These are phyloP conservation scores for Cystofilobasidium capitatum DNA, from an alignment of 768 basidiomycete species.

Conservation along the genomic window DNA sequence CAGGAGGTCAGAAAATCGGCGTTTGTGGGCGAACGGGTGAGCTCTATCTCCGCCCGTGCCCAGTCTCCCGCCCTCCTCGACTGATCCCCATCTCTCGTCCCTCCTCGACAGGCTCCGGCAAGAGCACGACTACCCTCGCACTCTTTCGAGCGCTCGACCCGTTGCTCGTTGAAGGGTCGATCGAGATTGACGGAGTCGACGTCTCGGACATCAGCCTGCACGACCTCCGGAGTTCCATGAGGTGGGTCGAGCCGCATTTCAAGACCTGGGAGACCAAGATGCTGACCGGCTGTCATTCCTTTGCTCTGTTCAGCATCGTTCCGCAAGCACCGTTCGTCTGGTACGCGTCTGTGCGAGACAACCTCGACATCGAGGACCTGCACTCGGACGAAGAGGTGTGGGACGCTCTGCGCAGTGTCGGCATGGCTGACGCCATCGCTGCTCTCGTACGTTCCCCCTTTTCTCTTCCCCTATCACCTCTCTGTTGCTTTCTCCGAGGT, in stretches of 20 bases:
- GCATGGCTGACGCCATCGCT: slow-evolving; percentile 7
- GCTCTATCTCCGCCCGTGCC: neutral
- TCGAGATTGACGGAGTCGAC: slow-evolving; percentile 30
- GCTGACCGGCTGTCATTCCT: neutral
- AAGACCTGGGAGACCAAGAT: neutral
- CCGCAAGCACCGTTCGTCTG: slow-evolving; percentile 14
- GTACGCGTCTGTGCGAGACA: slow-evolving; percentile 28
- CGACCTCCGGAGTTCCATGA: slow-evolving; percentile 27
- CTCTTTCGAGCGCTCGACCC: slow-evolving; percentile 30
- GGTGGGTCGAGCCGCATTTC: slow-evolving; percentile 10
- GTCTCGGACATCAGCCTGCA: slow-evolving; percentile 20
- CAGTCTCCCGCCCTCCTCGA: too few relatives aligned
- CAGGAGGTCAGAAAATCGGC: slow-evolving; percentile 29
- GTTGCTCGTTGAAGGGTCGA: slow-evolving; percentile 14
- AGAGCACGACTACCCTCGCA: slow-evolving; percentile 29
- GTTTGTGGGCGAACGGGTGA: slow-evolving; percentile 28
- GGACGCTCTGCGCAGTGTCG: slow-evolving; percentile 25
- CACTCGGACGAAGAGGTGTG: slow-evolving; percentile 30
- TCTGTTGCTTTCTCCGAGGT: neutral
- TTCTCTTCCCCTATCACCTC: neutral
- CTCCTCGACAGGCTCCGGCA: slow-evolving; percentile 29
- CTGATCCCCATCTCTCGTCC: neutral
- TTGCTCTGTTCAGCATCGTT: slow-evolving; percentile 21
- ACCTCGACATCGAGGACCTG: slow-evolving; percentile 29
- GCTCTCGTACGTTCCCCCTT: neutral